Conservation (phyloP, 2,329 filamentous ascomycete species). For the Nothomitra cinnamomea region DNA sequence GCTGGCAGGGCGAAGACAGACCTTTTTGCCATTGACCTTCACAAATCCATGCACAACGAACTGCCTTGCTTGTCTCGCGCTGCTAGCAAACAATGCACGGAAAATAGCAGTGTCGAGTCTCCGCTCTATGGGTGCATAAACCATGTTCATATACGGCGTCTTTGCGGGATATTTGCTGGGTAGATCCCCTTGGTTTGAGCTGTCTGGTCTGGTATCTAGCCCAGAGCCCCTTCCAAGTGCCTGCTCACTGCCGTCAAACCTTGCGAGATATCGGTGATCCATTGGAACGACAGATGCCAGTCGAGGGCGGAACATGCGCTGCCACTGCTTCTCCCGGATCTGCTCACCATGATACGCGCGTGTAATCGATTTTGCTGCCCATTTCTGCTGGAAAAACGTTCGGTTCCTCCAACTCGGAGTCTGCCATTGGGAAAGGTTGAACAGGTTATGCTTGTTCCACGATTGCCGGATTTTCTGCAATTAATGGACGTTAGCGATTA, state of each 20-base stretch:
- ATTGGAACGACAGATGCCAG: constrained; percentile 74
- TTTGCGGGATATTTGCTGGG: constrained; percentile 17
- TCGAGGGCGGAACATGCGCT: constrained; percentile 74
- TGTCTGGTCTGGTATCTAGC: constrained; percentile 22
- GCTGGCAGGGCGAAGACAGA: constrained; percentile 22
- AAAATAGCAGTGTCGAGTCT: constrained; percentile 90
- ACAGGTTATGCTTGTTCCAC: constrained; percentile 96
- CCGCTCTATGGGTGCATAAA: constrained; percentile 78
- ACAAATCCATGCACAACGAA: constrained; percentile 88
- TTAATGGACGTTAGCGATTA: neutral
- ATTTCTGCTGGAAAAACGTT: constrained; percentile 98
- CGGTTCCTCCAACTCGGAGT: too few relatives aligned
- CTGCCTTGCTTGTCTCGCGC: constrained; percentile 78
- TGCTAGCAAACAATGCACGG: constrained; percentile 84
- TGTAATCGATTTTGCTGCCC: constrained; percentile 68
- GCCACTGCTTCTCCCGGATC: constrained; percentile 83
- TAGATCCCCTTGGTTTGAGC: too few relatives aligned
- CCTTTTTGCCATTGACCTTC: constrained; percentile 92
- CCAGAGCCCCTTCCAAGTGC: constrained; percentile 75
- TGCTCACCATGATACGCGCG: constrained; percentile 91
- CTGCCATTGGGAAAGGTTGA: constrained; percentile 67
- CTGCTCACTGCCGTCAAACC: constrained; percentile 64
- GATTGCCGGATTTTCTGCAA: constrained; percentile 76
- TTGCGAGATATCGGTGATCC: constrained; percentile 62
- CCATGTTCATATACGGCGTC: constrained; percentile 94